phyloP scores from a whole-genome alignment of 305 asterid species.

The Fraxinus sp. region DNA sequence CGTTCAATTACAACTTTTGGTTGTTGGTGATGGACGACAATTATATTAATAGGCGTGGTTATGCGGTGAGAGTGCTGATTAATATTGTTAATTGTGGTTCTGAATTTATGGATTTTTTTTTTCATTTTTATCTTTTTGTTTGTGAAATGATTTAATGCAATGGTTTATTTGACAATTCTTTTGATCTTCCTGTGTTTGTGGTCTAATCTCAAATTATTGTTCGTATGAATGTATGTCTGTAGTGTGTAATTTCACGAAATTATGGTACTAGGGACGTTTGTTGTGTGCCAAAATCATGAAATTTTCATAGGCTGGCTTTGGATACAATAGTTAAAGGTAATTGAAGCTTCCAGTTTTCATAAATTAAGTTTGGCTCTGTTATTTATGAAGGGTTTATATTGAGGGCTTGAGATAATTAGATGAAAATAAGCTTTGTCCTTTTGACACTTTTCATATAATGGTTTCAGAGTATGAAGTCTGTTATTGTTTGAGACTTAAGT shows the following conservation, averaged over 20 bases:
- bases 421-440: neutral
- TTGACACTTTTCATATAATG: neutral
- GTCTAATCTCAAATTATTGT: neutral
- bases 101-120: no score
- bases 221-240: neutral
- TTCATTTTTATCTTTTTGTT: neutral
- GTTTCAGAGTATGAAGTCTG: neutral
- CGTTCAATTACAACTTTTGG: conserved; percentile 8
- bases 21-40: conserved; percentile 40
- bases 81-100: neutral
- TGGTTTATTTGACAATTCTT: neutral
- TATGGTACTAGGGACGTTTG: neutral
- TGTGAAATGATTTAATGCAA: neutral
- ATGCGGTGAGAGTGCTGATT: conserved; percentile 44
- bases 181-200: neutral
- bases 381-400: neutral
- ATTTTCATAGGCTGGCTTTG: neutral
- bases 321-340: neutral
- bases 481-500: neutral
- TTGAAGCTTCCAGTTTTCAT: neutral
- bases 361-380: neutral
- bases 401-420: neutral
- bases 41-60: neutral
- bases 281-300: neutral
- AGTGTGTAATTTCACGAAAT: conserved; percentile 12